These are phyloP conservation scores for Penicillium expansum DNA, from an alignment of 2,329 filamentous ascomycete species.

Conservation along the genomic window DNA sequence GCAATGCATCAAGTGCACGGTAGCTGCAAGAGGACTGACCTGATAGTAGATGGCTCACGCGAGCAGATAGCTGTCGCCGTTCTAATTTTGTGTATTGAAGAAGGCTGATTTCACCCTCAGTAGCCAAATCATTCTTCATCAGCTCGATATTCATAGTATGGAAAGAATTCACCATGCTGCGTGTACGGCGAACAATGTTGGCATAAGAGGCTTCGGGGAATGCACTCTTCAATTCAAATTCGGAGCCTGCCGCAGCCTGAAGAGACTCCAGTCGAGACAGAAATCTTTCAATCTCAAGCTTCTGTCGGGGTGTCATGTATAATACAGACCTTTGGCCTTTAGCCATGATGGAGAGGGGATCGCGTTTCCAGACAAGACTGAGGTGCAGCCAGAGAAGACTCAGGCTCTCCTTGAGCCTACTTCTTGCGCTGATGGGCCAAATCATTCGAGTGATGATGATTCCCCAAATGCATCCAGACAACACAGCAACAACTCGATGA, in stretches of 20 bases:
- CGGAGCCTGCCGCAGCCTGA: conserved; percentile 69
- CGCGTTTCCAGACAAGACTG: conserved; percentile 93
- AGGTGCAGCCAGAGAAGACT: conserved; percentile 91
- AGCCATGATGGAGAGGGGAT: conserved; percentile 73
- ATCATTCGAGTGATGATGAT: conserved; percentile 84
- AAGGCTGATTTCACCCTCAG: conserved; percentile 76
- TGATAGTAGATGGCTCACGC: conserved; percentile 82
- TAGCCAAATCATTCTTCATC: conserved; percentile 71
- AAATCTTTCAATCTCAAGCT: conserved; percentile 81
- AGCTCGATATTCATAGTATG: conserved; percentile 95
- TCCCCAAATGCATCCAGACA: conserved; percentile 86
- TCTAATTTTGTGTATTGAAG: conserved; percentile 76
- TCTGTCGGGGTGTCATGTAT: conserved; percentile 87
- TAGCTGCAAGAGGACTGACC: conserved; percentile 39
- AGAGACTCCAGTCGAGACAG: conserved; percentile 69
- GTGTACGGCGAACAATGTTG: conserved; percentile 74
- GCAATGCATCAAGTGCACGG: neutral
- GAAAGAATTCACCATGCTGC: conserved; percentile 85
- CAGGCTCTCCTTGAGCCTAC: conserved; percentile 84
- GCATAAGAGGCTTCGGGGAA: conserved; percentile 74
- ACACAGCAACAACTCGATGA: conserved; percentile 83
- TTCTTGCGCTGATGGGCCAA: conserved; percentile 88
- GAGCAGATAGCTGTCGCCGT: conserved; percentile 74
- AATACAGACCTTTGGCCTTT: conserved; percentile 56
- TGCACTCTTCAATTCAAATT: conserved; percentile 84